Base-by-base conservation (phyloP, 23 red algal genomes). In the Gracilaria gracilis region DNA sequence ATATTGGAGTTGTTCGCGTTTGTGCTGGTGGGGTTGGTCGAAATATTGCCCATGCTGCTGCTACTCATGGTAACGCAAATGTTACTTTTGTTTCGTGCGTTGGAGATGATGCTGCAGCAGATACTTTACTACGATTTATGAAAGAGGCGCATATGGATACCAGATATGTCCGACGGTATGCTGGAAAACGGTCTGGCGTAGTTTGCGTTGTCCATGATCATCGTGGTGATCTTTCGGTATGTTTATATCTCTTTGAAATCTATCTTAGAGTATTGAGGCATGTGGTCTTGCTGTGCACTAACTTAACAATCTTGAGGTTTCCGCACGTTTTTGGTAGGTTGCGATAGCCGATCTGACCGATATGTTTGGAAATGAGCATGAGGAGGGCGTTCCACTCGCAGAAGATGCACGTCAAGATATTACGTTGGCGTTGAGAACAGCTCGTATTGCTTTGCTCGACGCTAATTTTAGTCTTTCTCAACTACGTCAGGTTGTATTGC, bases 161-260 rank as follows among this genome's bases (percentile, higher is more conserved):
- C 8, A 33, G 24, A 48, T 33, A 71, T 59, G 51, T 76, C 0
- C n/a, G 58, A 12, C 39, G 38, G 7, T 57, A 40, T 42, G 23
- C 83, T 38, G 57, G 49, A 15, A 74, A 50, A 46, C 84, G 84
- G 8, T 67, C 93, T 53, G 39, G 82, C 1, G 32, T 62, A 4
- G 87, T 88, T 67, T 59, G 70, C 46, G 70, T 88, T 29, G 85
- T 95, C 20, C 85, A 95, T 88, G 76, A 92, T 70, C 27, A 38
- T 20, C 49, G 57, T 9, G 83, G 93, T 40, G 67, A 73, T 44
- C 67, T 73, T 35, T 37, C 67, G 35, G 67, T 73, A 73, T 40
- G 67, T 67, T 82, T 51, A 12, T 15, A 20, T 16, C 34, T 49
- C 20, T 9, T 12, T 16, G 27, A 31, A 9, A 29, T 27, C 23